These are phyloP conservation scores for Penicillium chermesinum DNA, from an alignment of 495 filamentous ascomycete genomes.

Conservation along the genomic window DNA sequence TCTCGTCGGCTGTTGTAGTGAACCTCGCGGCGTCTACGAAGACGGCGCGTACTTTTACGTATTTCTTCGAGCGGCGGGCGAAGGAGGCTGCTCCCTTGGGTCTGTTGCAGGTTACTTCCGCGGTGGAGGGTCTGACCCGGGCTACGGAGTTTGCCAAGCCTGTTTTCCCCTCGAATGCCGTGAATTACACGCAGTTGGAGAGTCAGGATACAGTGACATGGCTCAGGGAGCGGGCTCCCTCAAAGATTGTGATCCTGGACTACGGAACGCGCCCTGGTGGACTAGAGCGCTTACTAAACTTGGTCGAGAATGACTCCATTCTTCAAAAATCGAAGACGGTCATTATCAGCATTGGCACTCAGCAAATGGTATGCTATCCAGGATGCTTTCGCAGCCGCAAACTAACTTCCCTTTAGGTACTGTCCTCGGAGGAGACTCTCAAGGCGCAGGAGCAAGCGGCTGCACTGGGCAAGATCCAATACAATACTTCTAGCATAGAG, in stretches of 20 bases:
- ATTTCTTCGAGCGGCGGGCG: constrained; percentile 17
- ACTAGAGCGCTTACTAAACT: constrained; percentile 27
- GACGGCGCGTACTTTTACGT: constrained; percentile 41
- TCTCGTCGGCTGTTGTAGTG: constrained; percentile 36
- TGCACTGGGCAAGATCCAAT: constrained; percentile 23
- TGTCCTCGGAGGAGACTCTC: constrained; percentile 21
- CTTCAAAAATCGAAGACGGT: constrained; percentile 18
- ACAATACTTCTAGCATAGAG: constrained; percentile 41
- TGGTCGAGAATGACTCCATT: constrained; percentile 14
- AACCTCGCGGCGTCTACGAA: constrained; percentile 46
- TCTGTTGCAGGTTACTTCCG: constrained; percentile 25
- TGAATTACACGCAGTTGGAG: constrained; percentile 20
- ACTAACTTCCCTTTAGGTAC: constrained; percentile 10
- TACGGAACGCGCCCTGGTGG: constrained; percentile 45
- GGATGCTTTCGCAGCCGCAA: neutral
- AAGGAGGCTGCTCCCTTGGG: constrained; percentile 15
- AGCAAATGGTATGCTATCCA: constrained; percentile 24
- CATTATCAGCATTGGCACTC: constrained; percentile 37
- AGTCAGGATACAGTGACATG: constrained; percentile 10
- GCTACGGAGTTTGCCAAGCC: constrained; percentile 20
- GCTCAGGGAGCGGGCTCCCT: constrained; percentile 11
- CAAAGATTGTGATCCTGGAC: constrained; percentile 47
- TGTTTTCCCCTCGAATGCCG: constrained; percentile 13
- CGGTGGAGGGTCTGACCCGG: constrained; percentile 16
- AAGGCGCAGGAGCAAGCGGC: constrained; percentile 2